Evolutionary conservation across 306 rosid genomes (phyloP), one percentile per base, ranked within the genome.

Genomic region (Bauhinia variegata): DNA sequence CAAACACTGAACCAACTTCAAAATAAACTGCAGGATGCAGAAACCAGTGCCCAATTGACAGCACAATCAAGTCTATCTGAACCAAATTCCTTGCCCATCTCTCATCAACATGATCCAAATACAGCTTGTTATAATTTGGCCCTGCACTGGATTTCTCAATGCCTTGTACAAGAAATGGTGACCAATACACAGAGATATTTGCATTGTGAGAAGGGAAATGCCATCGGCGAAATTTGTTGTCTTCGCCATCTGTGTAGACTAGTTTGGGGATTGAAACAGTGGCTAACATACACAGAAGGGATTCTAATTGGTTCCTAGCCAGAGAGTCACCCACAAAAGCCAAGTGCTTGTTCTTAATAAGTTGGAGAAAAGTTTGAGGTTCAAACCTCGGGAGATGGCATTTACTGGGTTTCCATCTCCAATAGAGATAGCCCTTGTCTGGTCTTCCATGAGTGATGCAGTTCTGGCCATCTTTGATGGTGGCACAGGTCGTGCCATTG

Each of bases 41-140:
- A 54, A 75, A 85, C 89, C 89, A 85, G 65, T 85, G 89, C 34
- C 89, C 89, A 57, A 82, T 62, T 9, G 89, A 85, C 12, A 85
- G 55, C 7, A 85, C 71, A 59, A 85, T 28, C 66, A 51, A 34
- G 50, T 79, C 74, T 7, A 85, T 55, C 6, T 54, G 58, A 30
- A 54, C 75, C 61, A 85, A 17, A 8, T 82, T 85, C 9, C 47
- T 47, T 31, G 80, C 82, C 89, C 89, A 85, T 59, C 53, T 85
- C 74, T 82, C 86, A 50, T 81, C 50, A 0, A 81, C 80, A 4
- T 46, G 67, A 68, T 85, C 80, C 62, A 85, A 62, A 61, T 36
- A 79, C 68, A 85, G 73, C 11, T 60, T 38, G 13, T 85, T 85
- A 18, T 73, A 48, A 58, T 78, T 54, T 3, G 79, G 74, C 38